These are phyloP conservation scores for Cytospora mali DNA, from an alignment of 2,329 filamentous ascomycete genomes.

Conservation along the genomic window DNA sequence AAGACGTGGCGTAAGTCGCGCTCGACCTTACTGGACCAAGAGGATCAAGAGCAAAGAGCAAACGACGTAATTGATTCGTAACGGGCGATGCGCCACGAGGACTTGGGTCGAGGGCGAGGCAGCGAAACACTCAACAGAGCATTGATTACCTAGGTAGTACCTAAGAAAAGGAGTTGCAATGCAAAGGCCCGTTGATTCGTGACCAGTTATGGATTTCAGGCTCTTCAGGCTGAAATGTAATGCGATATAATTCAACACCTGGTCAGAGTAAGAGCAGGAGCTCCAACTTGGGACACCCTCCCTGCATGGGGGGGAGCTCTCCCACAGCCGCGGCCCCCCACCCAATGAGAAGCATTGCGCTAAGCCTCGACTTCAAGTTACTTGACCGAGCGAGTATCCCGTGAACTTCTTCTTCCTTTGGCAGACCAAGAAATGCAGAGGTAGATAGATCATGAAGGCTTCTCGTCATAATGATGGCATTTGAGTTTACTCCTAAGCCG, in stretches of 20 bases:
- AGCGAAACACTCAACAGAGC: not conserved
- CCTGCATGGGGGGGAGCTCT: too few relatives aligned
- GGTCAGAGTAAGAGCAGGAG: too few relatives aligned
- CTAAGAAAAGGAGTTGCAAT: not conserved
- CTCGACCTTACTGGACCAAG: conserved; percentile 3
- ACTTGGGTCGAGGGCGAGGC: conserved; percentile 6
- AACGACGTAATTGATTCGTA: conserved; percentile 34
- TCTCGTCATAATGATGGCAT: not conserved
- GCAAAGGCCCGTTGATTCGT: too few relatives aligned
- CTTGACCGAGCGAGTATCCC: too few relatives aligned
- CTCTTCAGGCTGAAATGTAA: not conserved
- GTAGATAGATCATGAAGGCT: not conserved
- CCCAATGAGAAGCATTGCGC: conserved; percentile 16
- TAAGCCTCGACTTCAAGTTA: conserved; percentile 1
- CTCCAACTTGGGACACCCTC: not conserved
- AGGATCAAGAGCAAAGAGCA: conserved; percentile 8
- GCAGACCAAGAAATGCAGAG: too few relatives aligned
- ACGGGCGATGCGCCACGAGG: conserved; percentile 11
- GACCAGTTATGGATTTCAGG: too few relatives aligned
- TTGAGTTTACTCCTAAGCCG: not conserved
- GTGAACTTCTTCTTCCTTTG: too few relatives aligned
- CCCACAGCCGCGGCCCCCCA: conserved; percentile 12
- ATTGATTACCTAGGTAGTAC: not conserved
- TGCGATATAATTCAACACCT: not conserved
- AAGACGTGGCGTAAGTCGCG: not conserved